These are phyloP conservation scores for Cercophora samala DNA, from an alignment of 495 filamentous ascomycete species.

Conservation along the genomic window DNA sequence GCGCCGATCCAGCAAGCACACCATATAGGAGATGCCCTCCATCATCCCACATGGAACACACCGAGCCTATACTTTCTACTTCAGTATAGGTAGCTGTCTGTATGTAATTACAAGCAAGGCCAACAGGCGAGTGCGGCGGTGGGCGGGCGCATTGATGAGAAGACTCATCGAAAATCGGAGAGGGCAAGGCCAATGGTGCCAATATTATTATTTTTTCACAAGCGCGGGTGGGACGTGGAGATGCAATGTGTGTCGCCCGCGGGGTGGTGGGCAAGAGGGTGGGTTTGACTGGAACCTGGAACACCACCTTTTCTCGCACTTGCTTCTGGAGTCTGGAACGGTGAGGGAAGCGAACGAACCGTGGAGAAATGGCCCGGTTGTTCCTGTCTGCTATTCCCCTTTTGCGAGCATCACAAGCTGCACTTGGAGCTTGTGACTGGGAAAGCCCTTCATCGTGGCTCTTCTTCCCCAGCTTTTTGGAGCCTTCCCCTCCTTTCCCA, in stretches of 20 bases:
- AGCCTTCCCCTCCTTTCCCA: neutral
- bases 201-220: constrained; percentile 11
- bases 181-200: neutral
- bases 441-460: constrained; percentile 1
- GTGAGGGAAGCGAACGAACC: neutral
- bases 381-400: neutral
- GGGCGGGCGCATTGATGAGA: neutral
- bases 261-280: constrained; percentile 12
- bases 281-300: constrained; percentile 3
- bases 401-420: neutral
- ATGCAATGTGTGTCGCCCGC: constrained; percentile 15
- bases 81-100: too few relatives aligned
- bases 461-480: constrained; percentile 7
- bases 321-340: neutral
- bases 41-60: neutral
- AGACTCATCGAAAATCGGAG: neutral
- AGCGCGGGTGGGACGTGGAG: constrained; percentile 36
- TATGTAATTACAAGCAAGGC: neutral
- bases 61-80: neutral
- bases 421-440: neutral
- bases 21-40: neutral
- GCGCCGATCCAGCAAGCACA: constrained; percentile 4
- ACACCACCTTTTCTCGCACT: constrained; percentile 1
- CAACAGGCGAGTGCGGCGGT: neutral
- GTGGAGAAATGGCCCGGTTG: neutral